These are phyloP conservation scores for Debaryomyces sp. DNA, from an alignment of 1,139 yeast species.

Conservation along the genomic window DNA sequence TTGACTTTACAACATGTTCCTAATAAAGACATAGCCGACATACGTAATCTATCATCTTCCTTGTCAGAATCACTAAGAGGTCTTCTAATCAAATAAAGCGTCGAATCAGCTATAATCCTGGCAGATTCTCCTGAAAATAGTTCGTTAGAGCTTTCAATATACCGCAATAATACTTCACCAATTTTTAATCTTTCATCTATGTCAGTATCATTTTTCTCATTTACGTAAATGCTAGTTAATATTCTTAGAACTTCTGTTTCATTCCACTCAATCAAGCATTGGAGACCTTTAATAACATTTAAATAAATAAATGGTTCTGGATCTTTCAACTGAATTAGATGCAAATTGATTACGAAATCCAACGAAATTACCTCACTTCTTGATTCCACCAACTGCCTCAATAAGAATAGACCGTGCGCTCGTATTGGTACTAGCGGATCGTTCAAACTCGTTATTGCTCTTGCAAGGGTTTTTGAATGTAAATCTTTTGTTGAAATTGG, in stretches of 20 bases:
- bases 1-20: constrained; percentile 67
- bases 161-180: constrained; percentile 78
- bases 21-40: constrained; percentile 84
- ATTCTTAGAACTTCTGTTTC: constrained; percentile 40
- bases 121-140: constrained; percentile 47
- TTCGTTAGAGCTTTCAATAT: constrained; percentile 53
- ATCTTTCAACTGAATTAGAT: constrained; percentile 68
- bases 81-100: constrained; percentile 44
- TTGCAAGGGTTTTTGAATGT: constrained; percentile 33
- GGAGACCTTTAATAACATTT: constrained; percentile 80
- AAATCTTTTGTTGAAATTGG: constrained; percentile 14
- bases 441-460: constrained; percentile 67
- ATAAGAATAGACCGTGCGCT: constrained; percentile 78
- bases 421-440: constrained; percentile 84
- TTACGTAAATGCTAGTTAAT: constrained; percentile 45
- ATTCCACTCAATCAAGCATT: constrained; percentile 53
- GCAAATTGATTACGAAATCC: constrained; percentile 60
- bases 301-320: constrained; percentile 86
- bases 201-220: constrained; percentile 27
- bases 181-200: constrained; percentile 71
- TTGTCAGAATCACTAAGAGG: constrained; percentile 23
- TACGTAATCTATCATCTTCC: constrained; percentile 63
- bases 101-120: constrained; percentile 26
- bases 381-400: constrained; percentile 58
- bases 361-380: constrained; percentile 54